phyloP scores from a whole-genome alignment of 345 rosid species.

The Syzygium jambos region DNA sequence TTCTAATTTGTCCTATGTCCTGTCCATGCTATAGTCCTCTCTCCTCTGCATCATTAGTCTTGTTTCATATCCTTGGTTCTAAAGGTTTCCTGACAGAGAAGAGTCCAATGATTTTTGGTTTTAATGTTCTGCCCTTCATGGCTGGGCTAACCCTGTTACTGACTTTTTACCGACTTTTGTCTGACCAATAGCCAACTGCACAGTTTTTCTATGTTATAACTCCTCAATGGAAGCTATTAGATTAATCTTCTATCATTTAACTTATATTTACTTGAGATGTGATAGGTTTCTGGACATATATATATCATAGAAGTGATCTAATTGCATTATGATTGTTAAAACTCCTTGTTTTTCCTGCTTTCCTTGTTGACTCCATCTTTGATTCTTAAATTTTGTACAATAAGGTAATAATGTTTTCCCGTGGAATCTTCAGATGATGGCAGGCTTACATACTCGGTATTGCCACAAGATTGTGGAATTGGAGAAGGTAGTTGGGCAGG shows the following conservation, averaged over 20 bases:
- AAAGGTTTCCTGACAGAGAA: not conserved
- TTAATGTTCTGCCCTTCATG: not conserved
- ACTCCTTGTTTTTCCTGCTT: not conserved
- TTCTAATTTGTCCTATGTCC: not conserved
- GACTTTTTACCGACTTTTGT: not conserved
- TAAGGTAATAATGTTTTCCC: not conserved
- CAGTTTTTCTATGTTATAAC: not conserved
- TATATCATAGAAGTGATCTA: not conserved
- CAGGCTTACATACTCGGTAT: slow-evolving; percentile 43
- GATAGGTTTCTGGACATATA: not conserved
- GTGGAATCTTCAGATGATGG: slow-evolving; percentile 27
- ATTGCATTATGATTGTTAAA: not conserved
- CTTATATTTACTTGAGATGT: not conserved
- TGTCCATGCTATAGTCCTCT: not conserved
- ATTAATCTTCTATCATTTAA: not conserved
- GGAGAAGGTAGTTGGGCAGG: slow-evolving; percentile 82
- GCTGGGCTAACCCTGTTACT: not conserved
- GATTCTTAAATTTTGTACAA: not conserved
- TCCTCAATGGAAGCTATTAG: not conserved
- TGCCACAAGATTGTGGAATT: slow-evolving; percentile 59
- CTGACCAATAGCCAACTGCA: not conserved
- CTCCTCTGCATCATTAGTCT: not conserved
- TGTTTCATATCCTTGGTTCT: not conserved
- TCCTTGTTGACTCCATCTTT: not conserved
- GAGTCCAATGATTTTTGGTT: not conserved